Base-by-base conservation (phyloP, 202 grass and related monocot species). In the Zoysia matrella region DNA sequence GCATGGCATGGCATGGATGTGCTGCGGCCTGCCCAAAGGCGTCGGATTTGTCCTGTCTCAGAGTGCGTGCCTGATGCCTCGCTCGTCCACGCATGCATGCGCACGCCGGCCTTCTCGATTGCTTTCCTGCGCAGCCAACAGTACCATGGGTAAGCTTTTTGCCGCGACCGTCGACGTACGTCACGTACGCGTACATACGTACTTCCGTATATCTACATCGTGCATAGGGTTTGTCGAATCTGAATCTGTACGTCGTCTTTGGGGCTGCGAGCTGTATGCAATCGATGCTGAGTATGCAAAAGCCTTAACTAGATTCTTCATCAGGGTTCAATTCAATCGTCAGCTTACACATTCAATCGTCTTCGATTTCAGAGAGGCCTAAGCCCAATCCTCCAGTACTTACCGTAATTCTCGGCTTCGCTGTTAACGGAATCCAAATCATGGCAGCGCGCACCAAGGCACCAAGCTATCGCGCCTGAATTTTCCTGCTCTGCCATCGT, bases 101-200 rank as follows among this genome's bases (percentile, higher is more conserved):
- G 42, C 86, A 81, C 78, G 80, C 80, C 78, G 78, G 66, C 14
- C 66, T 80, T 80, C 65, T 80, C 78, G 78, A 80, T 70, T 70
- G 64, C 65, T 83, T 66, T 57, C 44, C 72, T 68, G 45, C 73
- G 12, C 52, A 6, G 4, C 18, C 12, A 73, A 52, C 80, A 82
- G 80, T 47, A 42, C 64, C 64, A 82, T 47, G 45, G 58, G 65
- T 2, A 60, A 65, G 78, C 78, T 71, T 80, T 80, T 80, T 3
- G 1, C 78, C 49, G 78, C 66, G 41, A 60, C 60, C 57, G 44
- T 48, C 47, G 43, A 36, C 22, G 2, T 9, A 61, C 58, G 5
- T 11, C 22, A 22, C 22, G 22, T 22, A 64, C 5, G 12, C 13
- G 22, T 62, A 39, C 7, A 0, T 11, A 5, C 41, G 5, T 50